Evolutionary conservation across 352 stramenopile species (phyloP).

Genomic region (Globisporangium perplexum): DNA sequence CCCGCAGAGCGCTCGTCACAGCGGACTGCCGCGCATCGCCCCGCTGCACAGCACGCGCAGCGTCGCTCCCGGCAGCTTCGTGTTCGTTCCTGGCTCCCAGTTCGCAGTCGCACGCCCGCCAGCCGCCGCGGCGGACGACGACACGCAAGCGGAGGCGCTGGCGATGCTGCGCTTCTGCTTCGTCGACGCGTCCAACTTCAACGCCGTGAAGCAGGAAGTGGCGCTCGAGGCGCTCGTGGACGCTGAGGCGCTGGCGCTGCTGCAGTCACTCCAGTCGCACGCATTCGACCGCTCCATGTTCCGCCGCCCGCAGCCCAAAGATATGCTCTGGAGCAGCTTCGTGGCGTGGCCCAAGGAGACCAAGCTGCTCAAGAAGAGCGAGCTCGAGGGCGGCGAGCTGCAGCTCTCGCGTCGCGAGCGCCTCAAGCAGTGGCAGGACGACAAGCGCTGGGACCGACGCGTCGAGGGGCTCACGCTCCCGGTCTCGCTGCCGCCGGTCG

Average conservation of each 20-base stretch:
- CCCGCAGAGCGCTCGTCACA: neutral
- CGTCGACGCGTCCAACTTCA: slow-evolving; percentile 73
- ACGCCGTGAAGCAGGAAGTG: slow-evolving; percentile 50
- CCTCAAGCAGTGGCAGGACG: slow-evolving; percentile 77
- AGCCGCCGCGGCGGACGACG: neutral
- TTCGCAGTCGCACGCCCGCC: slow-evolving; percentile 18
- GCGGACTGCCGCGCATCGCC: slow-evolving; percentile 11
- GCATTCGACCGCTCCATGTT: slow-evolving; percentile 57
- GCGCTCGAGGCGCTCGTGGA: slow-evolving; percentile 42
- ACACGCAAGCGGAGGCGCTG: neutral
- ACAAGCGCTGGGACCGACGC: slow-evolving; percentile 59
- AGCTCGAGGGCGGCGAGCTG: slow-evolving; percentile 15
- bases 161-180: slow-evolving; percentile 65
- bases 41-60: slow-evolving; percentile 10
- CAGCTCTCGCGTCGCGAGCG: slow-evolving; percentile 63
- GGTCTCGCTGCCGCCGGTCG: slow-evolving; percentile 46
- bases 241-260: slow-evolving; percentile 19
- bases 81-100: slow-evolving; percentile 53
- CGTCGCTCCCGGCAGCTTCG: slow-evolving; percentile 16
- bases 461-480: slow-evolving; percentile 67
- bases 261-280: slow-evolving; percentile 40
- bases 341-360: slow-evolving; percentile 59
- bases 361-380: slow-evolving; percentile 26
- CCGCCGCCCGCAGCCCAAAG: slow-evolving; percentile 24
- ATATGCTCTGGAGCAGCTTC: slow-evolving; percentile 45